Base-by-base conservation (phyloP, 78 protist genomes). In the Dictyostelium brefeldianum region DNA sequence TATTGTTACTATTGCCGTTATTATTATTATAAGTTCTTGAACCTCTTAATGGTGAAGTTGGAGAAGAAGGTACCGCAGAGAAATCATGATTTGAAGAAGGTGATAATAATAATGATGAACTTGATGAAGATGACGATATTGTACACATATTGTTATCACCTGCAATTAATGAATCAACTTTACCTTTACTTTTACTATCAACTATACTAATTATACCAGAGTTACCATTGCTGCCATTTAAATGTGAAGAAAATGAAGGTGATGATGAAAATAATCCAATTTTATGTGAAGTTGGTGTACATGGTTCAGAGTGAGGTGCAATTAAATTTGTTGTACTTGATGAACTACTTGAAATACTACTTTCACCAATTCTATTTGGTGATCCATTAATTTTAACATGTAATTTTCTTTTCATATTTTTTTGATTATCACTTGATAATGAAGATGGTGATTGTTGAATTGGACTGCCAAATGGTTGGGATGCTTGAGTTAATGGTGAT, bases 221-320 rank as follows among this genome's bases (percentile, higher is more conserved):
- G 25, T 75, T 43, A 25, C 29, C 15, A 36, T 36, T 36, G 22
- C 70, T 11, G 43, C 43, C 43, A 62, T 62, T 62, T 25, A 62
- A 62, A 10, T 27, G 51, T 14, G 83, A 78, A 3, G 50, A 22
- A 31, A 78, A 78, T 54, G 83, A 78, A 54, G 83, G 83, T 20
- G 83, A 78, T 17, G 67, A 56, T 6, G 81, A 22, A 20, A 50
- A 48, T 29, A 51, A 50, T 31, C 56, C 56, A 15, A 29, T 54
- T 43, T 36, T 78, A 54, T 36, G 51, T 12, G 70, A 50, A 10
- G 83, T 78, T 78, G 83, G 83, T 17, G 83, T 78, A 20, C 83
- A 78, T 78, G 83, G 83, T 36, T 36, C 83, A 20, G 71, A 54
- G 20, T 78, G 59, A 17, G 71, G 46, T 43, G 18, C n/a, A 2